These are phyloP conservation scores for Malassezia dermatis DNA, from an alignment of 1,284 basidiomycete species.

Conservation along the genomic window DNA sequence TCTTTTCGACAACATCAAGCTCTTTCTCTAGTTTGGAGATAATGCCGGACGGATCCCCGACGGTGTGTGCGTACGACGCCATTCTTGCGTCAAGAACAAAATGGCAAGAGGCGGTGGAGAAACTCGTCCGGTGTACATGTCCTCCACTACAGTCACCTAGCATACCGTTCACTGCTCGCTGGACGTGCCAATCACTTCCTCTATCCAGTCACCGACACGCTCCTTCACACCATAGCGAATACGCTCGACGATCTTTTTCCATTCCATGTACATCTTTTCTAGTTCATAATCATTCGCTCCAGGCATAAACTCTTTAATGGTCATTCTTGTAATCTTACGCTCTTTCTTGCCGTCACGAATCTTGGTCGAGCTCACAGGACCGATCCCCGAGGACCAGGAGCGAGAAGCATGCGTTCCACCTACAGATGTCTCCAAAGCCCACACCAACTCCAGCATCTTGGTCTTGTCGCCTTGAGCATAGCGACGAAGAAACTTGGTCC, in stretches of 20 bases:
- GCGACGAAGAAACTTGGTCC: slow-evolving; percentile 29
- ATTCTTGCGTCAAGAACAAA: background rate
- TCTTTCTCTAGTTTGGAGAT: background rate
- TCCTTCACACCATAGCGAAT: slow-evolving; percentile 30
- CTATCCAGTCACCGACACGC: slow-evolving; percentile 29
- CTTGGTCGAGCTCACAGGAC: background rate
- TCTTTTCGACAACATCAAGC: background rate
- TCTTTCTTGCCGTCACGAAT: background rate
- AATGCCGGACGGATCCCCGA: slow-evolving; percentile 12
- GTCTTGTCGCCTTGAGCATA: slow-evolving; percentile 27
- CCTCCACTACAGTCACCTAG: slow-evolving; percentile 1
- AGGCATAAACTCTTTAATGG: background rate
- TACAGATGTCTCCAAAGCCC: slow-evolving; percentile 5
- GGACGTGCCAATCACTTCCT: slow-evolving; percentile 8
- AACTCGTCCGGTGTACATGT: background rate
- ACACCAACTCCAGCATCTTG: slow-evolving; percentile 18
- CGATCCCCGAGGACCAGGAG: slow-evolving; percentile 9
- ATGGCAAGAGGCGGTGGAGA: background rate
- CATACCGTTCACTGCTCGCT: background rate
- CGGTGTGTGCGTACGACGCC: slow-evolving; percentile 16
- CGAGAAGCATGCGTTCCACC: slow-evolving; percentile 13
- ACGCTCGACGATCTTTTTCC: slow-evolving; percentile 25
- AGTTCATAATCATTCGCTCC: background rate
- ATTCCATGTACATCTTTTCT: slow-evolving; percentile 13
- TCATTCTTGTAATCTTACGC: background rate